Evolutionary conservation across 345 rosid genomes (phyloP).

Genomic region (Aquilaria sinensis): DNA sequence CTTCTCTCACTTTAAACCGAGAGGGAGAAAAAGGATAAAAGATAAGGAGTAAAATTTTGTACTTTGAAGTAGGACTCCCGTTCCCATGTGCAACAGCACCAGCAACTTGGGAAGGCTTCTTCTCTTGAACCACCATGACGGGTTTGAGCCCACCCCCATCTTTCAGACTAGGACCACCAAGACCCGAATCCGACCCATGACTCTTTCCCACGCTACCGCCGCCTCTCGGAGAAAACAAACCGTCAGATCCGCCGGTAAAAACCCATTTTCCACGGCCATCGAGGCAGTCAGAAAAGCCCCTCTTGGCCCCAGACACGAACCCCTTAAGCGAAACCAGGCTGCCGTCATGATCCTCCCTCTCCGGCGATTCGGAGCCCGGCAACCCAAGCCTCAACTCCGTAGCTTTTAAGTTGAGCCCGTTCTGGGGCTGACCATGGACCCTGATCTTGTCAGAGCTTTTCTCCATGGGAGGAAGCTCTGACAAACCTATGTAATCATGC

Average conservation of each 20-base stretch:
- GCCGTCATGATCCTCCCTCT: conserved; percentile 27
- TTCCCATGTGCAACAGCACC: conserved; percentile 24
- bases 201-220: conserved; percentile 5
- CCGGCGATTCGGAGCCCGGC: conserved; percentile 69
- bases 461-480: conserved; percentile 47
- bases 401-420: conserved; percentile 45
- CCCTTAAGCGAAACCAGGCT: conserved; percentile 30
- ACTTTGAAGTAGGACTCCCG: conserved; percentile 47
- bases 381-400: conserved; percentile 80
- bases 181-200: conserved; percentile 16
- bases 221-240: conserved; percentile 24
- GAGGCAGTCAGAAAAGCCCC: conserved; percentile 54
- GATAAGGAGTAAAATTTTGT: conserved; percentile 1
- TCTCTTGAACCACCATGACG: conserved; percentile 20
- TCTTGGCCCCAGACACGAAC: conserved; percentile 45
- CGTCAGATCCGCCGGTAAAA: conserved; percentile 30
- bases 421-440: neutral
- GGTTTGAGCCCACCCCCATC: conserved; percentile 35
- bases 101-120: conserved; percentile 23
- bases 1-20: neutral
- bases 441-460: conserved; percentile 24
- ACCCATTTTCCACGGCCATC: conserved; percentile 44
- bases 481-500: conserved; percentile 54
- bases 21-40: neutral
- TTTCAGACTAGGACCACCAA: conserved; percentile 18